Base-by-base conservation (phyloP, 2,329 filamentous ascomycete genomes). In the Alternaria atra region DNA sequence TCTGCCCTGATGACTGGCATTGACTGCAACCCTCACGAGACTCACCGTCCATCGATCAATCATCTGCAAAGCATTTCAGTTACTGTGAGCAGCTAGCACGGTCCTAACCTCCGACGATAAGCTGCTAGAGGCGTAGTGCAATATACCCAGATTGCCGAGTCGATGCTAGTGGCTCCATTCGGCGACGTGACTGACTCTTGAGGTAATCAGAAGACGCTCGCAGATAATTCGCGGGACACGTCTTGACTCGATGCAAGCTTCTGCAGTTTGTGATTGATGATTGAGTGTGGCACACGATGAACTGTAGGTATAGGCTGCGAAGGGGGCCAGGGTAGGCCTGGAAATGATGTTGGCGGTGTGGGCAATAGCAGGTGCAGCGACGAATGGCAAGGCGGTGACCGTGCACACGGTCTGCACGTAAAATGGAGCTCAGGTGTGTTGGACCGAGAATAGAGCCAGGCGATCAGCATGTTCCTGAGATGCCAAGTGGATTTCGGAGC, bases 91-190 rank as follows among this genome's bases (percentile, higher is more conserved):
- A 47, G 58, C 29, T 57, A 59, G 64, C 60, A 66, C 64, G 62
- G 62, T 51, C 63, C 63, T 67, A 48, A 7, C n/a, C 35, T 60
- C 60, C 60, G 60, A 47, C 52, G 43, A 58, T 61, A 50, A n/a
- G 52, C 23, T 34, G 34, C 43, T 34, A 25, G 40, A 46, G 44
- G 20, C n/a, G 23, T 50, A 54, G 42, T 58, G 42, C 50, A 68
- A 63, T 68, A 54, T 66, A 58, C 8, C 7, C 52, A 68, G 63
- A 68, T 68, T 68, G 56, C 40, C 59, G 62, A 65, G 52, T 46
- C 35, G 39, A 59, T 56, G 52, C 51, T 56, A 46, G 37, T 55
- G 34, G 48, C 50, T 48, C 25, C 10, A 55, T 55, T 52, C 27
- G 57, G 55, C 59, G 37, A 58, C 39, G 35, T 54, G 52, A 34